Conservation (phyloP, 345 rosid species). For the Syzygium jambos region DNA sequence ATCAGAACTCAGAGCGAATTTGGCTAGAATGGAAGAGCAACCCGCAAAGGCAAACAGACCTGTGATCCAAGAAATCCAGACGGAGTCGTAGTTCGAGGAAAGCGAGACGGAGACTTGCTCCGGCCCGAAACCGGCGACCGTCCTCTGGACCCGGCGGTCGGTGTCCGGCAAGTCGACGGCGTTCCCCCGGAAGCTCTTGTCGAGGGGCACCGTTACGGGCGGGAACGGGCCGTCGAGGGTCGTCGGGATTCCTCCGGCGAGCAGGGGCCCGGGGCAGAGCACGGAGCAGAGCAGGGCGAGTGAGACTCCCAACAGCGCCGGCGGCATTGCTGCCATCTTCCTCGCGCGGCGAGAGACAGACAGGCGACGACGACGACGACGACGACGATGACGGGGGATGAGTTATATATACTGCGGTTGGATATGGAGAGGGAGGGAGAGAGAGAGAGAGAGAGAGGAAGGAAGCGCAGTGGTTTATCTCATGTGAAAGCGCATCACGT, state of each 20-base stretch:
- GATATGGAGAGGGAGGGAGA: background rate
- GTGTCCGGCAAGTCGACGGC: slow-evolving; percentile 73
- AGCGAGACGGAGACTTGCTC: slow-evolving; percentile 79
- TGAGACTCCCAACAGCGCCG: background rate
- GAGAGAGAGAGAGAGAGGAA: background rate
- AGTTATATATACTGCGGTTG: background rate
- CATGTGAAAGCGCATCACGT: background rate
- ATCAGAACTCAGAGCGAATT: background rate
- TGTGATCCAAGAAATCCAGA: slow-evolving; percentile 92
- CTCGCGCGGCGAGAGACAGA: background rate
- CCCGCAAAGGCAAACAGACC: slow-evolving; percentile 17
- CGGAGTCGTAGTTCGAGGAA: slow-evolving; percentile 47
- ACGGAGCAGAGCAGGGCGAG: background rate
- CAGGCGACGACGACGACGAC: rapidly evolving
- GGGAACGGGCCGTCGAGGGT: slow-evolving; percentile 75
- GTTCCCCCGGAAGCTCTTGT: slow-evolving; percentile 45
- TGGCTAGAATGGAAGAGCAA: background rate
- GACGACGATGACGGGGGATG: too few relatives aligned
- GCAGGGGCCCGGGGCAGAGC: background rate
- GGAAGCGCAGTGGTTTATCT: background rate
- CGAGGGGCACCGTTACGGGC: slow-evolving; percentile 59
- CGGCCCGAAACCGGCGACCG: slow-evolving; percentile 36
- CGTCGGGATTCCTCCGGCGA: slow-evolving; percentile 23
- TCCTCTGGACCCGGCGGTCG: slow-evolving; percentile 45
- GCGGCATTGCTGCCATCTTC: background rate